A percentile compares a stretch with the other conserved stretches of the same genome.
Evolutionary conservation across 192 early-diverging fungal species (phyloP).

Genomic region (Chytriomyces confervae): DNA sequence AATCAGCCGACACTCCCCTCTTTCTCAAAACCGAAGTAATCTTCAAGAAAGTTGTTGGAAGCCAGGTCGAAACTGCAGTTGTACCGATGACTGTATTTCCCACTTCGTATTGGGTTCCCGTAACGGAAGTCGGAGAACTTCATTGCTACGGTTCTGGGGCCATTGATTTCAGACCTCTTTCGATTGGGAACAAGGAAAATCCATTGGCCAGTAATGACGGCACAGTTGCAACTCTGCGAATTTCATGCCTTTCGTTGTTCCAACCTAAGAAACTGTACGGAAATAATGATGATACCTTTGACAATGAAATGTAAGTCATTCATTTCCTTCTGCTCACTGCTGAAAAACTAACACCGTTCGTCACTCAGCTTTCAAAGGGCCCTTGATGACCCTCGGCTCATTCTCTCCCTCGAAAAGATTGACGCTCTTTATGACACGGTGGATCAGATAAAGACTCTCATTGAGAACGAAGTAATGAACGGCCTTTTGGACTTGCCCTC

Average conservation of each 20-base stretch:
- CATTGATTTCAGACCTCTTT: constrained; percentile 63
- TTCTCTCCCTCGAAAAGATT: constrained; percentile 52
- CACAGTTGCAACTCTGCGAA: constrained; percentile 68
- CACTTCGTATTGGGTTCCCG: constrained; percentile 58
- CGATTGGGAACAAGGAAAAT: constrained; percentile 64
- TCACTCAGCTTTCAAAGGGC: constrained; percentile 38
- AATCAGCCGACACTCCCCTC: constrained; percentile 72
- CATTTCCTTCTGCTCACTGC: constrained; percentile 14
- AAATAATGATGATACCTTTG: constrained; percentile 38
- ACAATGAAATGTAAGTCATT: constrained; percentile 21
- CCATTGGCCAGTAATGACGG: constrained; percentile 74
- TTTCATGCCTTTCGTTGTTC: constrained; percentile 72
- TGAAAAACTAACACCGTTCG: constrained; percentile 17
- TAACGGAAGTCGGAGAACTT: constrained; percentile 29
- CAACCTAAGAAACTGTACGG: constrained; percentile 41
- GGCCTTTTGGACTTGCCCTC: constrained; percentile 59
- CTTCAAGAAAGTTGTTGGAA: constrained; percentile 55
- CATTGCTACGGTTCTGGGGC: constrained; percentile 2
- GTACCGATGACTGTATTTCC: constrained; percentile 69
- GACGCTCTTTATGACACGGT: constrained; percentile 66
- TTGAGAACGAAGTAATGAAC: constrained; percentile 82
- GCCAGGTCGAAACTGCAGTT: constrained; percentile 48
- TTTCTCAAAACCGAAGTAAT: constrained; percentile 73
- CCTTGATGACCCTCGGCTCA: constrained; percentile 40
- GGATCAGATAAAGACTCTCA: constrained; percentile 60